Conservation (phyloP, 2,329 filamentous ascomycete genomes). For the Cladobotryum protrusum region DNA sequence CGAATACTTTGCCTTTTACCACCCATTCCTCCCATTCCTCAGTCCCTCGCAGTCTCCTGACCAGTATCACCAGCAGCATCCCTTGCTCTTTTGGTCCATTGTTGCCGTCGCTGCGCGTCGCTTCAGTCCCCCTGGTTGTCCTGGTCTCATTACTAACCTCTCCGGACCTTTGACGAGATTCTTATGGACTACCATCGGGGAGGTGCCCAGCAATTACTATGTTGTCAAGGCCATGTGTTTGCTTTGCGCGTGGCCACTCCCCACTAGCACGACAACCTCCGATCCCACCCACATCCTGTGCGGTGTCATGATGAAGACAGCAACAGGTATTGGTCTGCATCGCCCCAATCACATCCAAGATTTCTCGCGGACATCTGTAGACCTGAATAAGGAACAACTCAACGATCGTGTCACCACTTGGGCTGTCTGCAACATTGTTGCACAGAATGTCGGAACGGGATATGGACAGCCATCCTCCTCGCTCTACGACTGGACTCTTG, state of each 20-base stretch:
- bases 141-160: constrained; percentile 59
- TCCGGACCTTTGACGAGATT: constrained; percentile 63
- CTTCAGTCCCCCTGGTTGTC: constrained; percentile 51
- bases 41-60: constrained; percentile 62
- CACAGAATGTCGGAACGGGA: constrained; percentile 74
- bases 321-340: constrained; percentile 76
- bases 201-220: constrained; percentile 72
- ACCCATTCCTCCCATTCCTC: constrained; percentile 72
- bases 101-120: constrained; percentile 69
- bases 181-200: constrained; percentile 70
- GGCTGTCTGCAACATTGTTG: constrained; percentile 80
- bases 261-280: constrained; percentile 71
- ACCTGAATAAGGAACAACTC: constrained; percentile 72
- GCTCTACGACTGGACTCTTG: constrained; percentile 69
- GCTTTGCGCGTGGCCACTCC: constrained; percentile 75
- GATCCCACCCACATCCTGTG: constrained; percentile 78
- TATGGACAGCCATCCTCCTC: constrained; percentile 77
- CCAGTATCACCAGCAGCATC: constrained; percentile 68
- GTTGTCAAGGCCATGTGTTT: constrained; percentile 77
- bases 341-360: constrained; percentile 77
- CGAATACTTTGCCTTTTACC: constrained; percentile 70
- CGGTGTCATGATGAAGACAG: constrained; percentile 81
- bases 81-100: constrained; percentile 80
- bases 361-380: constrained; percentile 68
- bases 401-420: constrained; percentile 74